Conservation (phyloP, 106 monocot genomes). For the Ottelia alismoides region DNA sequence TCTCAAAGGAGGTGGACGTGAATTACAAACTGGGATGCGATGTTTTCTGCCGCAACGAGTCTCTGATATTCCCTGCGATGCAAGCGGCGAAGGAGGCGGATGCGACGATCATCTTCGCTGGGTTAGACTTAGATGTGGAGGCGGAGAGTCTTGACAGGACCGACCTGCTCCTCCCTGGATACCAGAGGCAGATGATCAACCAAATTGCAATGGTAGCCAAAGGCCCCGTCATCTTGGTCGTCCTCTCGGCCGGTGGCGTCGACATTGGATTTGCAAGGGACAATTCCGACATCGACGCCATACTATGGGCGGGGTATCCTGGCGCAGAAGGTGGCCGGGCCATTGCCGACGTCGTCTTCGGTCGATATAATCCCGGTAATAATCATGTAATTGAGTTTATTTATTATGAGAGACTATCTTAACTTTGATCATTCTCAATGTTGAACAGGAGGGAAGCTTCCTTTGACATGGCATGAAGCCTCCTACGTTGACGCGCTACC, state of each 20-base stretch:
- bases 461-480: slow-evolving; percentile 13
- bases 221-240: slow-evolving; percentile 25
- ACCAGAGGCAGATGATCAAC: slow-evolving; percentile 18
- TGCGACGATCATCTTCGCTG: slow-evolving; percentile 20
- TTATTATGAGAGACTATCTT: not conserved
- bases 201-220: slow-evolving; percentile 8
- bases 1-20: slow-evolving; percentile 2
- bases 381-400: no score
- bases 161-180: slow-evolving; percentile 19
- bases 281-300: slow-evolving; percentile 8
- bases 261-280: not conserved
- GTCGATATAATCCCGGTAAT: slow-evolving; percentile 21
- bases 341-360: slow-evolving; percentile 16
- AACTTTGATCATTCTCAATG: not conserved
- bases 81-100: slow-evolving; percentile 13
- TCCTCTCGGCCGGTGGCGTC: slow-evolving; percentile 13
- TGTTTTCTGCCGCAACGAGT: not conserved
- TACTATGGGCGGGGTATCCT: slow-evolving; percentile 27
- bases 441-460: slow-evolving; percentile 1
- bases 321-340: slow-evolving; percentile 17
- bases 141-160: slow-evolving; percentile 15
- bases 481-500: no score
- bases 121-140: slow-evolving; percentile 15
- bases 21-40: slow-evolving; percentile 6
- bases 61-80: not conserved